Evolutionary conservation across 1,284 basidiomycete species (phyloP).

Genomic region (Cryptococcus amylolentus): DNA sequence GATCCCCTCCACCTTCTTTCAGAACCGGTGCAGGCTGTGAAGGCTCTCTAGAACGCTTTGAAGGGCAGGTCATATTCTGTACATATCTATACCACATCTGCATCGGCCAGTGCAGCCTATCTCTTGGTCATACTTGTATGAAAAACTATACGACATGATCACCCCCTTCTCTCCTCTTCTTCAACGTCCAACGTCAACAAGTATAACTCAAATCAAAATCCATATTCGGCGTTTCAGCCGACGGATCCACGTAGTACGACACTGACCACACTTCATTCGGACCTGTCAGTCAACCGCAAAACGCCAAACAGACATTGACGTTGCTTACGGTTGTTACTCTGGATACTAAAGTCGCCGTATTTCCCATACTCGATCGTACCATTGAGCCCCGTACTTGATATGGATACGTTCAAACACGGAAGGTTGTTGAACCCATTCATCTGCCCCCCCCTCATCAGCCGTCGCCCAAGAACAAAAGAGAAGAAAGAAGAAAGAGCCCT

Average conservation of each 20-base stretch:
- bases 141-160: not conserved
- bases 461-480: no score
- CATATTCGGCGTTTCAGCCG: conserved; percentile 9
- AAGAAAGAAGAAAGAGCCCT: no score
- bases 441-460: not conserved
- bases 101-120: no score
- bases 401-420: conserved; percentile 12
- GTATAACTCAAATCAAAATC: conserved; percentile 15
- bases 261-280: conserved; percentile 9
- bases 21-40: no score
- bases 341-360: conserved; percentile 14
- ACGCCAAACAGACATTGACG: not conserved
- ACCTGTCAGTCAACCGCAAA: no score
- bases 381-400: conserved; percentile 12
- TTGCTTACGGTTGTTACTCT: conserved; percentile 13
- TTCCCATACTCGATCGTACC: conserved; percentile 10
- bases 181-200: conserved; percentile 3
- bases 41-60: no score
- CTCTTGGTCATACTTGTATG: not conserved
- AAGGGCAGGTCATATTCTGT: no score
- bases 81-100: no score
- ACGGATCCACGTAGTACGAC: conserved; percentile 12
- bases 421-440: conserved; percentile 17
- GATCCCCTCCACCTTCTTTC: no score
- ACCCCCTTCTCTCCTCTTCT: not conserved